Evolutionary conservation across 495 filamentous ascomycete species (phyloP), one percentile per base, ranked within the genome.

Genomic region (Aspergillus hancockii): DNA sequence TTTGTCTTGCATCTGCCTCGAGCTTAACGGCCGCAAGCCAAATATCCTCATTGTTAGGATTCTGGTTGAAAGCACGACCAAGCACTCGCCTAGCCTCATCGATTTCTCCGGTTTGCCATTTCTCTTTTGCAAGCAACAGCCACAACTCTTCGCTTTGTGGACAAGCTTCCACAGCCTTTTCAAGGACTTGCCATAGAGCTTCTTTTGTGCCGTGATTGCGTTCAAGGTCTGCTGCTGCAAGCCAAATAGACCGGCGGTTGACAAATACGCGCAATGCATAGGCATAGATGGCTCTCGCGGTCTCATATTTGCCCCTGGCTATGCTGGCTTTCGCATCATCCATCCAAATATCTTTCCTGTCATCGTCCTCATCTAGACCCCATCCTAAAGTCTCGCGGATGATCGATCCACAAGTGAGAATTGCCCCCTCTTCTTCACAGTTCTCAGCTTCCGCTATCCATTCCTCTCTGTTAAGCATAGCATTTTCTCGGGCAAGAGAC

Each of bases 381-480:
- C 89, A 98, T 34, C 93, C 94, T 8, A 99, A 84, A 0, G 95
- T 99, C 65, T 97, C 92, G 36, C 86, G 83, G 63, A 99, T 89
- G 67, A 98, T 97, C 31, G 88, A 87, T 55, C 83, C 84, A 65
- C 91, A 96, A 0, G 95, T 97, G 47, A 93, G 79, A 7, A 92
- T 76, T 13, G 92, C 93, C 16, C 90, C 92, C 69, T 98, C 94
- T 45, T 90, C 88, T 74, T 99, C 94, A 70, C 94, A 96, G 62
- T 89, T 91, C 70, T 98, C 93, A 0, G 94, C 95, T 72, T 98
- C 91, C 3, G 83, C 81, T 45, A 99, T 93, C 94, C 94, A 99
- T 62, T 97, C 93, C 64, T 99, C 94, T 43, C 94, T 86, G 68
- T 95, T 93, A 41, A 93, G 79, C 94, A 99, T 98, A 12, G 94